Percentiles rank a stretch among this genome's conserved stretches.
These are phyloP conservation scores for Tinospora cordifolia DNA, from an alignment of 164 flowering plant genomes.

Conservation along the genomic window DNA sequence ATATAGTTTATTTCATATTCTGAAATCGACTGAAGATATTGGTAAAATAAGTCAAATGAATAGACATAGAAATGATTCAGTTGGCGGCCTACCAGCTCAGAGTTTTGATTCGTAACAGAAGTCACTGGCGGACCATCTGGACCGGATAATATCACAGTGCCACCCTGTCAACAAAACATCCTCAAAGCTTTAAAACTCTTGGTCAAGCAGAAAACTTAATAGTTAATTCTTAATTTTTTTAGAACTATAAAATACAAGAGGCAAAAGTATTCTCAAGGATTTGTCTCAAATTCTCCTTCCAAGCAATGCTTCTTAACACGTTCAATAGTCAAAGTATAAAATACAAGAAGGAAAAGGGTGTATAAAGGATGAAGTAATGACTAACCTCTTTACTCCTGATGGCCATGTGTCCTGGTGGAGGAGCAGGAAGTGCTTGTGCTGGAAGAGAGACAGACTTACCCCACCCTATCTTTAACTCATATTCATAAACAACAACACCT, in stretches of 20 bases:
- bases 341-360: not conserved
- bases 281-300: not conserved
- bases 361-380: conserved; percentile 5
- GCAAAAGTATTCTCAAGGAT: not conserved
- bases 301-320: not conserved
- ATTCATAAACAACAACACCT: conserved; percentile 96
- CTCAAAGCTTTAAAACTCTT: not conserved
- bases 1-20: not conserved
- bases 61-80: not conserved
- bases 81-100: conserved; percentile 71
- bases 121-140: conserved; percentile 94
- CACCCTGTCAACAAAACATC: conserved; percentile 60
- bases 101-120: conserved; percentile 72
- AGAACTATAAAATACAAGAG: not conserved
- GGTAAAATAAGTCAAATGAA: not conserved
- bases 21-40: not conserved
- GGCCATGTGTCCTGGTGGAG: conserved; percentile 99
- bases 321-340: not conserved
- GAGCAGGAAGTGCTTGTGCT: conserved; percentile 96
- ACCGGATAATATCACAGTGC: conserved; percentile 85
- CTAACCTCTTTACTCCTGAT: conserved; percentile 97
- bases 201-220: not conserved
- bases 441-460: conserved; percentile 99
- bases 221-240: not conserved
- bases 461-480: conserved; percentile 98